Base-by-base conservation (phyloP, 164 flowering plant species). In the Litsea cubeba region DNA sequence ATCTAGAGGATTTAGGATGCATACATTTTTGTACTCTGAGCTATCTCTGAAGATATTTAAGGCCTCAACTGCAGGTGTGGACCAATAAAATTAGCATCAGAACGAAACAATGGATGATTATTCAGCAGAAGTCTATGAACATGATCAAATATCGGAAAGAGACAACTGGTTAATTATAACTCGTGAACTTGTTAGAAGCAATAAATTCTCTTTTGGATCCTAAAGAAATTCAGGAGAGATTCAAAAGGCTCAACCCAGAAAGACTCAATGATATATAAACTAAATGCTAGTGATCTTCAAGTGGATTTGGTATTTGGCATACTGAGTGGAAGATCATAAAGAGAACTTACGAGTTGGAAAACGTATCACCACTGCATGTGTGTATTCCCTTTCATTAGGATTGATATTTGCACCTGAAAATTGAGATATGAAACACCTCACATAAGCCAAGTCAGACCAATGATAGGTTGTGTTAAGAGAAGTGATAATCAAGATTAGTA, bases 311-410 rank as follows among this genome's bases (percentile, higher is more conserved):
- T 64, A 17, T 23, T 2, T 25, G 25, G 28, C 24, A 7, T 2
- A 23, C 26, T 64, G 23, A 28, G 26, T 25, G 15, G 28, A 46
- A 66, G n/a, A 18, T 28, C 49, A 51, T 23, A 17, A 74, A 75
- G 17, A 83, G 32, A 73, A 51, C 87, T 83, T 70, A 92, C 96
- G n/a, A 77, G 98, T 89, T 62, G 92, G 91, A 78, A 94, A 91
- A 63, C 97, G 86, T 76, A 86, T 85, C 72, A 91, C 90, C 17
- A 82, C 82, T 20, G 77, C 92, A 83, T 91, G 96, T 23, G 95
- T 88, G 74, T 84, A 92, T 62, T 88, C 91, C 62, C 74, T 75
- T 71, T 73, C 79, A 62, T 80, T 81, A 51, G 28, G 73, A 70
- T 87, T 90, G 71, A 92, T 84, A 81, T 87, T 94, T 24, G 76